phyloP scores from a whole-genome alignment of 2,329 filamentous ascomycete species.

The Cytospora piceicola region DNA sequence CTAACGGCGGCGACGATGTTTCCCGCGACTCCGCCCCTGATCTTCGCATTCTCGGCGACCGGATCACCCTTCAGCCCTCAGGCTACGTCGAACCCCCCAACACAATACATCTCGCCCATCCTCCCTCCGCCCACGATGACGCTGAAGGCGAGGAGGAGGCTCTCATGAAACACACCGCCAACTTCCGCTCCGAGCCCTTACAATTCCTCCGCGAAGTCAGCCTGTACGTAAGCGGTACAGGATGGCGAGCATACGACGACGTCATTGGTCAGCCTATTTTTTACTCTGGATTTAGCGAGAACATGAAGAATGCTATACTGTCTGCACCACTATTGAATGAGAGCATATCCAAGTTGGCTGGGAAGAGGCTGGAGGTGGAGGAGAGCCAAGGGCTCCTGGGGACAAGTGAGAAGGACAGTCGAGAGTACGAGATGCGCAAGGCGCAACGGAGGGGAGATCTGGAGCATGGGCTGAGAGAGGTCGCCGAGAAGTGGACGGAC shows the following conservation, averaged over 20 bases:
- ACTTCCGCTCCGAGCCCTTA: constrained; percentile 74
- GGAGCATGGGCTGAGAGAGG: constrained; percentile 73
- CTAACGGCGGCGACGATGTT: constrained; percentile 42
- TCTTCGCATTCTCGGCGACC: constrained; percentile 74
- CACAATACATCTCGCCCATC: constrained; percentile 22
- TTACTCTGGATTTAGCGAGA: constrained; percentile 88
- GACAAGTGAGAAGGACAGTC: constrained; percentile 49
- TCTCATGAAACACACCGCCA: constrained; percentile 80
- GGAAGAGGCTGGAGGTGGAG: constrained; percentile 74
- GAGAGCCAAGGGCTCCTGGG: constrained; percentile 70
- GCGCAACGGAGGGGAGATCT: constrained; percentile 65
- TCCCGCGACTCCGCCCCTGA: constrained; percentile 67
- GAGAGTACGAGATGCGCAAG: constrained; percentile 55
- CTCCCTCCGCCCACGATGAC: constrained; percentile 15
- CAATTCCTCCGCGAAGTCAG: constrained; percentile 92
- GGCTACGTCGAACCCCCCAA: constrained; percentile 61
- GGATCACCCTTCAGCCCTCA: constrained; percentile 74
- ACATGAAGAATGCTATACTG: constrained; percentile 81
- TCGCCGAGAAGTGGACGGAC: constrained; percentile 85
- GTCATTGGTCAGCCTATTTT: constrained; percentile 91
- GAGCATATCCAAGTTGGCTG: constrained; percentile 77
- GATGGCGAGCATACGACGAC: constrained; percentile 93
- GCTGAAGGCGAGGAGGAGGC: constrained; percentile 63
- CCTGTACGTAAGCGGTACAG: constrained; percentile 87
- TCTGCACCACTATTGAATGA: constrained; percentile 73